Conservation (phyloP, 2,329 filamentous ascomycete species). For the Penicillium sp. region DNA sequence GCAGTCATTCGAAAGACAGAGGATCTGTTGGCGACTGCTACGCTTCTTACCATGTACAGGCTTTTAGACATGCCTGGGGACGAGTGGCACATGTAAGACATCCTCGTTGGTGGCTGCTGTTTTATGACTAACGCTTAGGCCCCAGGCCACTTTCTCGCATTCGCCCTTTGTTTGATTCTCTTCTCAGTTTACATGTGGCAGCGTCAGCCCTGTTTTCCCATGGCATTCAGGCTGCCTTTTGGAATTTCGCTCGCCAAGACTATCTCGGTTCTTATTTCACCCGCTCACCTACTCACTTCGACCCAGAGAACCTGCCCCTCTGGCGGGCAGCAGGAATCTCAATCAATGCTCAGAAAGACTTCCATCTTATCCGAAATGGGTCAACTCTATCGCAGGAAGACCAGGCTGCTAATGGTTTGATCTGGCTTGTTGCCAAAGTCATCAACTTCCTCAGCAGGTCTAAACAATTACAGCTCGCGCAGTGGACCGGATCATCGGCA, state of each 20-base stretch:
- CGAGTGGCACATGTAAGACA: constrained; percentile 53
- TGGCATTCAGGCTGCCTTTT: constrained; percentile 57
- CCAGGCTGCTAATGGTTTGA: constrained; percentile 58
- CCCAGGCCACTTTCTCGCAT: constrained; percentile 58
- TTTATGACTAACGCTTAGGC: constrained; percentile 4
- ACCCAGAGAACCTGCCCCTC: constrained; percentile 55
- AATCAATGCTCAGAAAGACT: constrained; percentile 51
- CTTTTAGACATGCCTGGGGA: constrained; percentile 59
- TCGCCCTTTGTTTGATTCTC: constrained; percentile 53
- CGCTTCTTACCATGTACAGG: constrained; percentile 62
- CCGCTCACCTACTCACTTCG: constrained; percentile 55
- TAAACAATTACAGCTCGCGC: constrained; percentile 48
- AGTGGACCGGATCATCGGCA: constrained; percentile 31
- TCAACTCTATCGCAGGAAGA: constrained; percentile 54
- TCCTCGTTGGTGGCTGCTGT: background rate
- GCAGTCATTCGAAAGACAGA: constrained; percentile 48
- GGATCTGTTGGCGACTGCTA: constrained; percentile 58
- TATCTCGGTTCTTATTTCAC: constrained; percentile 61
- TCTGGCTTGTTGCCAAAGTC: constrained; percentile 62
- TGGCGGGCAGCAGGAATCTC: constrained; percentile 62
- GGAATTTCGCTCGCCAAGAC: constrained; percentile 63
- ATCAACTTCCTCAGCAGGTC: constrained; percentile 61
- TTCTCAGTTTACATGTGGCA: constrained; percentile 33
- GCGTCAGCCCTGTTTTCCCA: constrained; percentile 42
- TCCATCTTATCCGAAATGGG: constrained; percentile 31